Conservation (phyloP, 352 stramenopile genomes). For the Phytopythium helicoides region DNA sequence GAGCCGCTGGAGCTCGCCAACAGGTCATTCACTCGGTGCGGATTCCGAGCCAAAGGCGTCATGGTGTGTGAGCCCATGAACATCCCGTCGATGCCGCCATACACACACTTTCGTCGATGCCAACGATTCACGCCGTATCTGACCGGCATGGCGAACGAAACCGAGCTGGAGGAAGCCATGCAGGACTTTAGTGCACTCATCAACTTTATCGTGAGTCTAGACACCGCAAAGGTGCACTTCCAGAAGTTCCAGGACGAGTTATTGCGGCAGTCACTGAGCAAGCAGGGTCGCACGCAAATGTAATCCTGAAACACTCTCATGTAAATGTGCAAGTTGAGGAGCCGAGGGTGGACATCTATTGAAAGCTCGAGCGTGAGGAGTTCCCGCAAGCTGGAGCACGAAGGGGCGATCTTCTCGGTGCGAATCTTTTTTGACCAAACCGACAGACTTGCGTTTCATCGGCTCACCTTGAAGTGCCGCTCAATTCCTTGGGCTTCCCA, state of each 20-base stretch:
- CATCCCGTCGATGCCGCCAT: not conserved
- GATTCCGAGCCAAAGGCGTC: slow-evolving; percentile 27
- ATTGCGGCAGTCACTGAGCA: slow-evolving; percentile 14
- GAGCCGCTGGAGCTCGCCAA: slow-evolving; percentile 50
- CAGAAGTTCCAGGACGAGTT: slow-evolving; percentile 31
- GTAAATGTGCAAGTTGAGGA: too few species aligned
- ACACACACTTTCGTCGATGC: not conserved
- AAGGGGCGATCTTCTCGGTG: too few species aligned
- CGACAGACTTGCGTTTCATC: too few species aligned
- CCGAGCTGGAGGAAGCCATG: slow-evolving; percentile 6
- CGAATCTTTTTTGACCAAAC: too few species aligned
- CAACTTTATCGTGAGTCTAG: slow-evolving; percentile 28
- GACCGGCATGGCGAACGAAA: not conserved
- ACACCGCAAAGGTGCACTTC: slow-evolving; percentile 29
- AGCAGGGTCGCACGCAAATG: too few species aligned
- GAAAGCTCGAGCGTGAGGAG: too few species aligned
- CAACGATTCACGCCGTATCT: slow-evolving; percentile 1
- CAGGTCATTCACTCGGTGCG: slow-evolving; percentile 32
- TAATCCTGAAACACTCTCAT: too few species aligned
- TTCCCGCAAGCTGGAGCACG: too few species aligned
- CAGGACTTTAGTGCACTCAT: slow-evolving; percentile 23
- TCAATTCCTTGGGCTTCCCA: not conserved
- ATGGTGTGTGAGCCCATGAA: slow-evolving; percentile 18
- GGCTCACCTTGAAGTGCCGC: too few species aligned
- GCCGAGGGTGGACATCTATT: too few species aligned